Evolutionary conservation across 306 rosid species (phyloP), one percentile per base, ranked within the genome.

Genomic region (Gleditsia sinensis): DNA sequence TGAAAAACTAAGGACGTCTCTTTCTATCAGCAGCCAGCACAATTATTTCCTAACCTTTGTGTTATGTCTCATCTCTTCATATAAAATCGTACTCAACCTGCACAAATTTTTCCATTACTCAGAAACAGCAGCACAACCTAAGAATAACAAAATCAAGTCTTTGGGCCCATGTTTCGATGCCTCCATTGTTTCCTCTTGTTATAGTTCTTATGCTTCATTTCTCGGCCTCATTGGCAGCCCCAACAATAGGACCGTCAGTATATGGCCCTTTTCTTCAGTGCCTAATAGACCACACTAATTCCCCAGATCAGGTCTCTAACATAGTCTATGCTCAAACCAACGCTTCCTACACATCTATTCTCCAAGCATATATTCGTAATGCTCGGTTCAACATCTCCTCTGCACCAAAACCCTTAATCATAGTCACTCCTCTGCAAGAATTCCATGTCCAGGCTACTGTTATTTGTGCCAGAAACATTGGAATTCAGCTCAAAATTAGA

Each of bases 201-300:
- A 37, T 8, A 37, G 7, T 84, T 4, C 57, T 87, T 20, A 39
- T 58, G 39, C 57, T 80, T 54, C 76, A 42, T 5, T 39, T 77
- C 4, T 73, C 86, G 45, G 49, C 25, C 28, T 70, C 84, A 0
- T 75, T 36, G 32, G 70, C 89, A 30, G 62, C 77, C 7, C 60
- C 75, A 39, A 42, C 88, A 0, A 7, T 12, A 10, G 60, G 81
- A 0, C 89, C 82, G 46, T 84, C 93, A 4, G 40, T 83, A 1
- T 78, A 83, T 11, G 45, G 59, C 23, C 54, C 86, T 16, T 92
- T 90, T 66, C 78, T 90, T 39, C 75, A 72, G 1, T 92, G 97
- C 62, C 73, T 92, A 6, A 40, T 81, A 55, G 78, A 81, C 48
- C 72, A 69, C 49, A 79, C 92, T 1, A 61, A 75, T 42, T 42